Evolutionary conservation across 1,284 basidiomycete species (phyloP).

Genomic region (Malassezia caprae): DNA sequence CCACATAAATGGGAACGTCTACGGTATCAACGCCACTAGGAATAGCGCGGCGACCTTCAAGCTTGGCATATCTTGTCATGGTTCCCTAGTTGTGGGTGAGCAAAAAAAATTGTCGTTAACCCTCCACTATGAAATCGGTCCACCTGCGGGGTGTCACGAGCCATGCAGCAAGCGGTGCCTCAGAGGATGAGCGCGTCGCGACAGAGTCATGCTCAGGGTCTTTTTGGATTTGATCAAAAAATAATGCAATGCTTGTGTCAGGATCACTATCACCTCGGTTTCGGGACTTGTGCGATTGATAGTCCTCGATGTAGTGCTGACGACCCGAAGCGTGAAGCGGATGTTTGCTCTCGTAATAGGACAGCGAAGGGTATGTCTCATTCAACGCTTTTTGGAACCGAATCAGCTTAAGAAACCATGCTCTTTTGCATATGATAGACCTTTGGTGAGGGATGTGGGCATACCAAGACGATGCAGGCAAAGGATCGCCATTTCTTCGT

Average conservation of each 20-base stretch:
- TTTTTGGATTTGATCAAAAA: neutral
- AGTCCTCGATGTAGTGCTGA: neutral
- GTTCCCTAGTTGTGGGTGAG: neutral
- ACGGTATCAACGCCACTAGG: neutral
- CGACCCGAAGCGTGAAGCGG: neutral
- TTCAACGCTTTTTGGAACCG: neutral
- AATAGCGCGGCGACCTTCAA: constrained; percentile 12
- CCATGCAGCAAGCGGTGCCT: constrained; percentile 3
- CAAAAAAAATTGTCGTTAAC: constrained; percentile 1
- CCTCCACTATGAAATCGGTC: constrained; percentile 1
- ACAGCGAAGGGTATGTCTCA: neutral
- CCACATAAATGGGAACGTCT: neutral
- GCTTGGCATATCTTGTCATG: constrained; percentile 18
- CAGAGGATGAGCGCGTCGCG: neutral
- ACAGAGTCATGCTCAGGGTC: neutral
- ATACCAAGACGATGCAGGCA: constrained; percentile 7
- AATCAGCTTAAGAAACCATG: neutral
- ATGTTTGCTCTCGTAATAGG: constrained; percentile 2
- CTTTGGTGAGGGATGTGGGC: neutral
- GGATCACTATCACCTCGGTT: neutral
- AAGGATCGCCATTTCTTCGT: neutral
- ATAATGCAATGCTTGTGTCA: neutral
- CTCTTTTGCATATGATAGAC: constrained; percentile 7
- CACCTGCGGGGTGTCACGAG: constrained; percentile 4
- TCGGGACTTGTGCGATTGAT: neutral